Base-by-base conservation (phyloP, 202 grass and related monocot species). In the Zizania palustris region DNA sequence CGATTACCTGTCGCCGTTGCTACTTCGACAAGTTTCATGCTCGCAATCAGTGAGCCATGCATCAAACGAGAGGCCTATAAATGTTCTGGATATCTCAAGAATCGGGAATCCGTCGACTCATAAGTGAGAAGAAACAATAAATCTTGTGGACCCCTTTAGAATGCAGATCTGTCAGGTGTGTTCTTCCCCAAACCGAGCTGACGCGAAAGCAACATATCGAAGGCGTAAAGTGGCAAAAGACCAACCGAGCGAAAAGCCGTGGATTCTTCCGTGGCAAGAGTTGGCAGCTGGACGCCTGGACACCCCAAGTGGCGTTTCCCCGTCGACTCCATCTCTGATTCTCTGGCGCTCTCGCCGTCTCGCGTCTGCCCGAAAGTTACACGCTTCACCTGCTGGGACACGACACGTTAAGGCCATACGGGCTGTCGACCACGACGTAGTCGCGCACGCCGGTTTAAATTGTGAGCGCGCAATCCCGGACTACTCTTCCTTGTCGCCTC, bases 251-350 rank as follows among this genome's bases (percentile, higher is more conserved):
- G 41, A 68, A 79, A 78, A 83, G 45, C 55, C 44, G 74, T 77
- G 51, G 68, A 68, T 13, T 64, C 64, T 28, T 72, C 20, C 19
- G 40, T 18, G 5, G 37, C 59, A 35, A 22, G 74, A 58, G 28
- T n/a, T 21, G 67, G 74, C 49, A 28, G 8, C 11, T 1, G 36
- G 20, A 61, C n/a, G n/a, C n/a, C n/a, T n/a, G n/a, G n/a, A n/a
- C 14, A 50, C 28, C 11, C 80, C 61, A 20, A 83, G 74, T 64
- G 80, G 63, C 15, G 34, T 68, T 71, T 63, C 49, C 55, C 63
- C 48, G 75, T 88, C 69, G 71, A 84, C 42, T 65, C 81, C 86
- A 75, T 56, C 37, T 41, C 41, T n/a, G n/a, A n/a, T n/a, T n/a
- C n/a, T 56, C 22, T 10, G 16, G 7, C 2, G 8, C 37, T 41